Evolutionary conservation across 2,329 filamentous ascomycete genomes (phyloP).

Genomic region (Venturia effusa): DNA sequence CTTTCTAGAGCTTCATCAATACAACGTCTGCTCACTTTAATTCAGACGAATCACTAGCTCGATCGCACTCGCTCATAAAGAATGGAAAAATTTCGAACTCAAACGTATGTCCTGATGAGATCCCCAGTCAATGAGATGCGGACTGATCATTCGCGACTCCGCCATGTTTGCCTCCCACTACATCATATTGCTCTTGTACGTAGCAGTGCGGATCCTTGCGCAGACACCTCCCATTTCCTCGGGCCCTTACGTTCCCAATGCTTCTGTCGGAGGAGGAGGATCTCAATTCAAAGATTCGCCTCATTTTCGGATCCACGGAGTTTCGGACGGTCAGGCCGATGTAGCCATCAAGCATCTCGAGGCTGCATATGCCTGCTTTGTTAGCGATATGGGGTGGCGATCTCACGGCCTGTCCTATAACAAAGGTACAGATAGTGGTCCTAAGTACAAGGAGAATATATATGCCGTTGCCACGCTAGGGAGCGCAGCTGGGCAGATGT

Average conservation of each 20-base stretch:
- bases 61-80: too few species aligned
- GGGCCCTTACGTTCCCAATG: background rate
- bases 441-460: slow-evolving; percentile 37
- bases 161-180: too few species aligned
- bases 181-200: too few species aligned
- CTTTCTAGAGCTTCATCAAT: too few species aligned
- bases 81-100: too few species aligned
- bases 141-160: too few species aligned
- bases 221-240: background rate
- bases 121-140: too few species aligned
- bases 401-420: slow-evolving; percentile 18
- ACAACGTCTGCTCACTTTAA: too few species aligned
- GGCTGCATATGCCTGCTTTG: slow-evolving; percentile 28
- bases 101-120: too few species aligned
- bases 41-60: too few species aligned
- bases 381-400: slow-evolving; percentile 17
- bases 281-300: slow-evolving; percentile 11
- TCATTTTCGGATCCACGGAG: slow-evolving; percentile 31
- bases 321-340: slow-evolving; percentile 20
- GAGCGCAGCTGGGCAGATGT: slow-evolving; percentile 33
- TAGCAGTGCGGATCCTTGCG: too few species aligned
- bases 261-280: background rate
- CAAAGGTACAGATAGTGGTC: slow-evolving; percentile 23
- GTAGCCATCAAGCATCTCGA: slow-evolving; percentile 33
- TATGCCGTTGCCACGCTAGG: slow-evolving; percentile 26